A percentile compares a stretch with the other conserved stretches of the same genome.
phyloP scores from a whole-genome alignment of 2,329 filamentous ascomycete genomes.

The Lachnellula hyalina region DNA sequence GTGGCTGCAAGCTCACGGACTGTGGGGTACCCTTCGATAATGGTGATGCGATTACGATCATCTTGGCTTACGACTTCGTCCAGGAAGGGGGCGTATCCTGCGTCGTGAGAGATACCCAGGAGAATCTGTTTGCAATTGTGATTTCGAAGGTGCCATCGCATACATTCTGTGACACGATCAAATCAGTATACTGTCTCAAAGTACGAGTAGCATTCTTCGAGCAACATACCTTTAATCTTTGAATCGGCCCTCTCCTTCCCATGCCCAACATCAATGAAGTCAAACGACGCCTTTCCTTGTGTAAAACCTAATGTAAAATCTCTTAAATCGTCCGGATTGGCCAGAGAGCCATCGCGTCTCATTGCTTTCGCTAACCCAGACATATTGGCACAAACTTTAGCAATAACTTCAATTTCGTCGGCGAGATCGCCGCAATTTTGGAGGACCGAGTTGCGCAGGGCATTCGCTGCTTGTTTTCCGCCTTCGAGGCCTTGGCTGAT shows the following conservation, averaged over 20 bases:
- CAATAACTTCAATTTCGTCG: constrained; percentile 48
- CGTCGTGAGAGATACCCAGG: constrained; percentile 57
- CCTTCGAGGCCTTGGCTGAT: constrained; percentile 46
- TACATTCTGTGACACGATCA: constrained; percentile 23
- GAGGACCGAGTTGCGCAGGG: constrained; percentile 44
- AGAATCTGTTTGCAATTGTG: constrained; percentile 57
- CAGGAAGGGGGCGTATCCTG: constrained; percentile 54
- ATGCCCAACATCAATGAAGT: constrained; percentile 58
- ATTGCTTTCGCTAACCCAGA: constrained; percentile 45
- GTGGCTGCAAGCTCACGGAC: constrained; percentile 46
- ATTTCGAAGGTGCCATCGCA: constrained; percentile 54
- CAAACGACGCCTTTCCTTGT: constrained; percentile 52
- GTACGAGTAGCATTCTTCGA: no score
- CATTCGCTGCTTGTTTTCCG: constrained; percentile 36
- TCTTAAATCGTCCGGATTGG: constrained; percentile 41
- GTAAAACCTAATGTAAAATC: constrained; percentile 58
- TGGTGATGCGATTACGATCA: constrained; percentile 41
- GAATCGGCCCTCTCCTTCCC: constrained; percentile 54
- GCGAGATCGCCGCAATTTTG: constrained; percentile 41
- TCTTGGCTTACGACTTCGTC: constrained; percentile 46
- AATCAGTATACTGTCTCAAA: no score
- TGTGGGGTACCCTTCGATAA: constrained; percentile 50
- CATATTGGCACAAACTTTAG: constrained; percentile 53
- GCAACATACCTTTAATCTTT: constrained; percentile 52
- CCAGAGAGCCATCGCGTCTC: constrained; percentile 42